Conservation (phyloP, 1,284 basidiomycete species). For the Albatrellus sp. region DNA sequence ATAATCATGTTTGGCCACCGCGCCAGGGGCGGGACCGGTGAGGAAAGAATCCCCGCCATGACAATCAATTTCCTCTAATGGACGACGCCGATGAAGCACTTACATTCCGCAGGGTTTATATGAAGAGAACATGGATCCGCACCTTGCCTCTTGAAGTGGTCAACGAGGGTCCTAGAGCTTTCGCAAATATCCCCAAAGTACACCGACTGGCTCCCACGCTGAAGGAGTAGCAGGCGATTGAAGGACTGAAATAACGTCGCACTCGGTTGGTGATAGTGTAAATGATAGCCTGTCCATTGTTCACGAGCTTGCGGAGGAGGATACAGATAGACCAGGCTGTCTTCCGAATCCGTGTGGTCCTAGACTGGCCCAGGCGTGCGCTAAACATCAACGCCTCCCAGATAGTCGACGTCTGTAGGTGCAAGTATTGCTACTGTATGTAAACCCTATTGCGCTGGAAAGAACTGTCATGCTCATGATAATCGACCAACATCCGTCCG, state of each 20-base stretch:
- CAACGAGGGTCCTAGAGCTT: slow-evolving; percentile 45
- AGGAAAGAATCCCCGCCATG: slow-evolving; percentile 20
- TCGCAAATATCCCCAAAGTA: slow-evolving; percentile 74
- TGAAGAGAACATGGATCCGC: slow-evolving; percentile 45
- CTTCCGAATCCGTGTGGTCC: slow-evolving; percentile 53
- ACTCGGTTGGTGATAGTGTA: slow-evolving; percentile 70
- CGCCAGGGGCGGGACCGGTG: slow-evolving; percentile 2
- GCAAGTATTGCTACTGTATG: slow-evolving; percentile 79
- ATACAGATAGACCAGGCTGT: slow-evolving; percentile 78
- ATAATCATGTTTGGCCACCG: background rate
- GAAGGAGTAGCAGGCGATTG: slow-evolving; percentile 55
- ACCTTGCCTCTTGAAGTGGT: slow-evolving; percentile 61
- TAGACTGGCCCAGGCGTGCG: slow-evolving; percentile 80
- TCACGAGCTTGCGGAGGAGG: slow-evolving; percentile 73
- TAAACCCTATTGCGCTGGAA: slow-evolving; percentile 78
- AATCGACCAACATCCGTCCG: slow-evolving; percentile 75
- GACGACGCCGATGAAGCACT: background rate
- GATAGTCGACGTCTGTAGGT: slow-evolving; percentile 77
- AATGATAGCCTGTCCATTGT: slow-evolving; percentile 58
- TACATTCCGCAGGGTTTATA: slow-evolving; percentile 29
- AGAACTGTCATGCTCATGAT: slow-evolving; percentile 56
- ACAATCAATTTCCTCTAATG: slow-evolving; percentile 1
- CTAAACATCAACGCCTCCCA: slow-evolving; percentile 85
- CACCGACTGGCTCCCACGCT: slow-evolving; percentile 56
- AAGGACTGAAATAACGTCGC: slow-evolving; percentile 64